These are phyloP conservation scores for Pestalotiopsis sp. DNA, from an alignment of 2,329 filamentous ascomycete genomes.

Conservation along the genomic window DNA sequence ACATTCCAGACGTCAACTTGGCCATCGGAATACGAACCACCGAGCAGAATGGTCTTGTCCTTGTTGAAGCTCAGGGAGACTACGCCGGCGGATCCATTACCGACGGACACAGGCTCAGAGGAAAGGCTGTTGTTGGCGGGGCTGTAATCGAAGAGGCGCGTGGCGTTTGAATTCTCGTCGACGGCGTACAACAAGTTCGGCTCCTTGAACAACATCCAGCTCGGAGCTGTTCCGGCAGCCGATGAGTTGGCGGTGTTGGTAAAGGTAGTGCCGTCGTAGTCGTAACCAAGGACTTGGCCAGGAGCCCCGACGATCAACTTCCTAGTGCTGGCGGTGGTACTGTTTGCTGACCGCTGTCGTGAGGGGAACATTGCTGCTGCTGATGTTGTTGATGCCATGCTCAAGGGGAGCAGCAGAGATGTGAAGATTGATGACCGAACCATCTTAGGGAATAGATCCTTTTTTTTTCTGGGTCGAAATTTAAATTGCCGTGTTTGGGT, in stretches of 20 bases:
- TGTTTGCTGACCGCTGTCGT: neutral
- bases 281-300: conserved; percentile 6
- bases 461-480: neutral
- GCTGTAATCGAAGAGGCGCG: conserved; percentile 44
- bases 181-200: conserved; percentile 47
- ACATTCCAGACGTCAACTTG: conserved; percentile 50
- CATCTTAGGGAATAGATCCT: neutral
- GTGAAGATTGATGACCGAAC: neutral
- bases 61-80: conserved; percentile 51
- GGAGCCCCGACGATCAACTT: conserved; percentile 7
- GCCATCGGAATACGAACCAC: conserved; percentile 43
- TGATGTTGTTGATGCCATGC: neutral
- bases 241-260: conserved; percentile 28
- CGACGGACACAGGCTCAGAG: conserved; percentile 26
- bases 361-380: conserved; percentile 1
- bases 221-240: conserved; percentile 35
- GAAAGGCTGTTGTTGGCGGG: conserved; percentile 30
- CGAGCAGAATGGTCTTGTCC: conserved; percentile 47
- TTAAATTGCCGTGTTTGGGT: neutral
- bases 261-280: conserved; percentile 6
- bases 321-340: neutral
- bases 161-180: conserved; percentile 45
- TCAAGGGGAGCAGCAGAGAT: neutral
- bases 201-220: conserved; percentile 47
- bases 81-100: conserved; percentile 42